phyloP scores from a whole-genome alignment of 2,329 filamentous ascomycete species.

The Beauveria bassiana region DNA sequence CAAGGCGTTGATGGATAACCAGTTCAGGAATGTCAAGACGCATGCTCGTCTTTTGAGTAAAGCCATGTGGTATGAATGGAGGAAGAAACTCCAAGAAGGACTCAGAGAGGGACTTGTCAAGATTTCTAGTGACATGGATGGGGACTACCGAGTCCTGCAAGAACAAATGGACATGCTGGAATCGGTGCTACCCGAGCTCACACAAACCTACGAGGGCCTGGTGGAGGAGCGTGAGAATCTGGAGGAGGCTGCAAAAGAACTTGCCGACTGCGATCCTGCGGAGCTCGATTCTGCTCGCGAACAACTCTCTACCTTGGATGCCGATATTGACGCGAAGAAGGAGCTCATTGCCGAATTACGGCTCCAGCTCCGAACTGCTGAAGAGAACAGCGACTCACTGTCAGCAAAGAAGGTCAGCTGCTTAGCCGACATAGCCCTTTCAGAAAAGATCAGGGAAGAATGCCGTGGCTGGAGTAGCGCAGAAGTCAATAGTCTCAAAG shows the following conservation, averaged over 20 bases:
- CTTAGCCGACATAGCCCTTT: conserved; percentile 67
- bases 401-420: conserved; percentile 61
- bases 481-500: conserved; percentile 74
- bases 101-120: conserved; percentile 72
- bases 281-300: conserved; percentile 69
- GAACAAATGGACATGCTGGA: conserved; percentile 63
- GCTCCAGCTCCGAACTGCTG: conserved; percentile 58
- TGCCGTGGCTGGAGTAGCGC: conserved; percentile 81
- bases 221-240: conserved; percentile 58
- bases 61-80: conserved; percentile 97
- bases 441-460: conserved; percentile 77
- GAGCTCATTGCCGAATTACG: conserved; percentile 59
- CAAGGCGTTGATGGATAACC: conserved; percentile 83
- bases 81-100: conserved; percentile 75
- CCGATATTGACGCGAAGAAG: conserved; percentile 63
- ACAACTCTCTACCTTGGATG: conserved; percentile 55
- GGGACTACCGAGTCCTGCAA: conserved; percentile 59
- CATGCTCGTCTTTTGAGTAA: conserved; percentile 86
- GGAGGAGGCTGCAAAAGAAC: conserved; percentile 62
- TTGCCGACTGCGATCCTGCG: conserved; percentile 72
- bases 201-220: conserved; percentile 53
- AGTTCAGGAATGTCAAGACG: conserved; percentile 96
- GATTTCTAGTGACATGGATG: conserved; percentile 68
- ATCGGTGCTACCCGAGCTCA: conserved; percentile 56
- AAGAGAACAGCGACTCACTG: conserved; percentile 53